These are phyloP conservation scores for Raphanus hybrid DNA, from an alignment of 441 rosid species.

Conservation along the genomic window DNA sequence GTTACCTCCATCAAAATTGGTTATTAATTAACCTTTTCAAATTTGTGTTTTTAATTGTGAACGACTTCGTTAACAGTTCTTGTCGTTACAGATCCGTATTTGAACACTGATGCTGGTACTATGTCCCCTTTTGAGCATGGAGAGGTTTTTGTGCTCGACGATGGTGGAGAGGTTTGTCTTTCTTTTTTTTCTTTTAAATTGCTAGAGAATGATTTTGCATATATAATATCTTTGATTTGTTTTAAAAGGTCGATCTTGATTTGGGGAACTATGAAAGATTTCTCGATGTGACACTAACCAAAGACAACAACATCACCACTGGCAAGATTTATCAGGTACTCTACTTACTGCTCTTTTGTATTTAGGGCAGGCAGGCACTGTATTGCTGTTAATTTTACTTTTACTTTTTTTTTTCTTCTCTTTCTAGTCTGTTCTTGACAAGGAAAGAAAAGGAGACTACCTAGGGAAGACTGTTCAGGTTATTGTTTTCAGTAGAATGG, in stretches of 20 bases:
- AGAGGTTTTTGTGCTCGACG: slow-evolving; percentile 81
- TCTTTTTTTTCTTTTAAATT: slow-evolving; percentile 2
- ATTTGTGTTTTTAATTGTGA: background rate
- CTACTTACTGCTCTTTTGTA: too few species aligned
- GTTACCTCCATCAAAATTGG: slow-evolving; percentile 85
- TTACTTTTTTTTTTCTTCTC: background rate
- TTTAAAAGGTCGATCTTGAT: slow-evolving; percentile 66
- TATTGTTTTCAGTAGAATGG: too few species aligned
- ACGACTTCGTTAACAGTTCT: background rate
- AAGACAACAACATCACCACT: slow-evolving; percentile 74
- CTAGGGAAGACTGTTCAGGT: slow-evolving; percentile 85
- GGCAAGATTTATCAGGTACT: slow-evolving; percentile 83
- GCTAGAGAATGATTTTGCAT: slow-evolving; percentile 16
- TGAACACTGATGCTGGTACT: slow-evolving; percentile 82
- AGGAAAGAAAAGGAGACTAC: slow-evolving; percentile 78
- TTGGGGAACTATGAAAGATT: slow-evolving; percentile 82
- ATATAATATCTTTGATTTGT: background rate
- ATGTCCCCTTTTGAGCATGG: slow-evolving; percentile 88
- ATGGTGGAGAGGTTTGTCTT: slow-evolving; percentile 73
- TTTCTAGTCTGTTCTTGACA: slow-evolving; percentile 73
- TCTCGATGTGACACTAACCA: slow-evolving; percentile 73
- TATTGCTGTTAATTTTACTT: too few species aligned
- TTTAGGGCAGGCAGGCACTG: slow-evolving; percentile 10
- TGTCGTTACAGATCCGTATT: slow-evolving; percentile 63
- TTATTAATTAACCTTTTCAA: background rate